Conservation (phyloP, 345 rosid species). For the Boechera retrofracta region DNA sequence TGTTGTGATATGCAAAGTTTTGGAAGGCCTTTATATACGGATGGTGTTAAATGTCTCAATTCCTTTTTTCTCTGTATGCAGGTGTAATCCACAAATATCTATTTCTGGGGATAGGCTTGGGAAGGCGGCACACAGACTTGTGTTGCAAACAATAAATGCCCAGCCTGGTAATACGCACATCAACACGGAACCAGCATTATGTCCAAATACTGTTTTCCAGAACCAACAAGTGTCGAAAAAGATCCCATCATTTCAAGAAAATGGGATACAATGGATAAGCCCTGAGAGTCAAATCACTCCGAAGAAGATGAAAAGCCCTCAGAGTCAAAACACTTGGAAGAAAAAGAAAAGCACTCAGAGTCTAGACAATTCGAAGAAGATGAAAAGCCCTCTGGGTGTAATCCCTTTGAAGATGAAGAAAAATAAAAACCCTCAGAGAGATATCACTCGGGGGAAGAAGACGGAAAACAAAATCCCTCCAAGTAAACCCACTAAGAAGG, state of each 20-base stretch:
- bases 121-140: slow-evolving; percentile 73
- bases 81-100: slow-evolving; percentile 67
- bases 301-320: not conserved
- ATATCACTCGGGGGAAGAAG: not conserved
- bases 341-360: not conserved
- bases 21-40: not conserved
- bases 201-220: slow-evolving; percentile 35
- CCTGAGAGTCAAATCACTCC: not conserved
- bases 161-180: slow-evolving; percentile 42
- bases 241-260: not conserved
- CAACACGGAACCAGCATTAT: slow-evolving; percentile 19
- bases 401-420: slow-evolving; percentile 5
- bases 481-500: not conserved
- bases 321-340: not conserved
- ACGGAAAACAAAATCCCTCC: not conserved
- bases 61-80: slow-evolving; percentile 44
- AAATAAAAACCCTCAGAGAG: not conserved
- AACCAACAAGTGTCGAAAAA: slow-evolving; percentile 4
- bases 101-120: slow-evolving; percentile 70
- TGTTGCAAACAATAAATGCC: slow-evolving; percentile 63
- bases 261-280: not conserved
- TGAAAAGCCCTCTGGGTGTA: not conserved
- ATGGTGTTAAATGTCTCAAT: not conserved
- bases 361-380: not conserved
- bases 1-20: slow-evolving; percentile 1